A percentile compares a stretch with the other conserved stretches of the same genome.
These are phyloP conservation scores for Fusarium graminum DNA, from an alignment of 2,329 filamentous ascomycete species.

Conservation along the genomic window DNA sequence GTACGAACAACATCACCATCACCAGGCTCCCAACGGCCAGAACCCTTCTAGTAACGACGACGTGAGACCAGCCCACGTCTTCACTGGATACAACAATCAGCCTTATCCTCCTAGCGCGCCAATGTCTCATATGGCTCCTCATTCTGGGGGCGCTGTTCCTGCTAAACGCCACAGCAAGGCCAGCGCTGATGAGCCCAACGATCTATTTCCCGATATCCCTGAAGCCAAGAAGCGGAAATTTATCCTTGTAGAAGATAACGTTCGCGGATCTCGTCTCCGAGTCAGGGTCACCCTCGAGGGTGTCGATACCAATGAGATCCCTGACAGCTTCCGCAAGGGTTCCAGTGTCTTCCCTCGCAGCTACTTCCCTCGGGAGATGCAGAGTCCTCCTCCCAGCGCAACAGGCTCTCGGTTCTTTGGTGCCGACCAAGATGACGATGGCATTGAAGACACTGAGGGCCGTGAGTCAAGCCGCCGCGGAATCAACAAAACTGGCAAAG, in stretches of 20 bases:
- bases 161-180: conserved; percentile 56
- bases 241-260: conserved; percentile 91
- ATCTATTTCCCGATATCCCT: conserved; percentile 88
- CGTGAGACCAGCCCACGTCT: conserved; percentile 80
- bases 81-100: conserved; percentile 76
- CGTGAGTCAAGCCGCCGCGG: conserved; percentile 56
- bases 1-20: conserved; percentile 77
- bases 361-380: conserved; percentile 95
- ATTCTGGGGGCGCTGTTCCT: conserved; percentile 54
- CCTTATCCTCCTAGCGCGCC: conserved; percentile 67
- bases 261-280: conserved; percentile 82
- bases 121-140: conserved; percentile 71
- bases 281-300: conserved; percentile 94
- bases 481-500: conserved; percentile 50
- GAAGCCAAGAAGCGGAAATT: conserved; percentile 95
- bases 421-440: conserved; percentile 71
- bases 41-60: conserved; percentile 67
- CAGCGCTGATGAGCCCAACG: conserved; percentile 71
- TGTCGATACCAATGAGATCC: conserved; percentile 95
- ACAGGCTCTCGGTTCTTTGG: conserved; percentile 81
- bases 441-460: conserved; percentile 65
- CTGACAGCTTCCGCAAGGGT: conserved; percentile 91
- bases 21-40: conserved; percentile 69
- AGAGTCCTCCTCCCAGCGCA: conserved; percentile 81
- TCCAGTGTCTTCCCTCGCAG: conserved; percentile 92